Base-by-base conservation (phyloP, 495 filamentous ascomycete genomes). In the Penicillium cosmopolitanum region DNA sequence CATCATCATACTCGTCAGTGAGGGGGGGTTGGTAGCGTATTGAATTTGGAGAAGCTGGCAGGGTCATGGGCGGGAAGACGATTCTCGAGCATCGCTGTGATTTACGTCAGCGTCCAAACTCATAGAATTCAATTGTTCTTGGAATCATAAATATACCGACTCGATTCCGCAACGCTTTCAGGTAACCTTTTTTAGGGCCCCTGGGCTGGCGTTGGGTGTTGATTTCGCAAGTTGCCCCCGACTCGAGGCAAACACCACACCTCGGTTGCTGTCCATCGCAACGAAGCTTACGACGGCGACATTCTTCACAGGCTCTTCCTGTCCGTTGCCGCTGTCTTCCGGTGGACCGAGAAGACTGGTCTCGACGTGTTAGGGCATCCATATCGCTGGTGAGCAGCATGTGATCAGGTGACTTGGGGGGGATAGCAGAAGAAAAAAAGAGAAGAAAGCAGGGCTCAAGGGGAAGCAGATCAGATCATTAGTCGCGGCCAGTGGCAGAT, bases 111-210 rank as follows among this genome's bases (percentile, higher is more conserved):
- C 18, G 16, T 36, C 34, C 33, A 19, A 23, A 38, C 51, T 31
- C 16, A 15, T 25, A n/a, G 15, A 36, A 36, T 35, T 31, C 6
- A 35, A 23, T 53, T 36, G 51, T 40, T n/a, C 11, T 40, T 40
- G 36, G 36, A 40, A 40, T n/a, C 36, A 13, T n/a, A 40, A 13
- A 40, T n/a, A 40, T 40, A 40, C 36, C 36, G 36, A 55, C 31
- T 28, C 57, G 56, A 38, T 55, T 51, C 19, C 61, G 54, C 40
- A 83, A 69, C 0, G 78, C 79, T 34, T 81, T 79, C 53, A 84
- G 68, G 51, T 84, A 77, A 15, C 83, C 81, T 52, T 80, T 84
- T 55, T 83, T 80, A 0, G 83, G 83, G 0, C 83, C 82, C 8
- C 83, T 67, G 25, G 74, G 71, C 21, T 73, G 68, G 12, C 79